Evolutionary conservation across 139 green algal species (phyloP), one percentile per base, ranked within the genome.

Genomic region (Desmodesmus armatus): DNA sequence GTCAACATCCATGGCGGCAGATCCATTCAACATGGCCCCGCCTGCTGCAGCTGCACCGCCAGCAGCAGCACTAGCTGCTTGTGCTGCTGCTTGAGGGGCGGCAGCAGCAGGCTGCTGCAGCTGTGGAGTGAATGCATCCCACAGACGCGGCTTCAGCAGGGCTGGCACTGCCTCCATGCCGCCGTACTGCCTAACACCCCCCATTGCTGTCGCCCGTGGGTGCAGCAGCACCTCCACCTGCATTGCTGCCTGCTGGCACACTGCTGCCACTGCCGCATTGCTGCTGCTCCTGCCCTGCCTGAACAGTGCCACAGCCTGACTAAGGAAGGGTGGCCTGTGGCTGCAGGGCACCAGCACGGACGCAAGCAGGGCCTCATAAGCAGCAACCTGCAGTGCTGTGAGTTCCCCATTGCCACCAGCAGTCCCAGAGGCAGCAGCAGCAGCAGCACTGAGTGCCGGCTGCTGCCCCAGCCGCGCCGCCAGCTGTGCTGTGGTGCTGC

Each of bases 151-250:
- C 60, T 85, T 85, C 27, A 47, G 66, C 77, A 91, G 69, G 27
- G 77, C 23, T 35, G 44, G 43, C 21, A 77, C 44, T 31, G 37
- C 51, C 60, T 81, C 65, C 63, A 77, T 66, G 31, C 79, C 79
- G 19, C 31, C 21, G 6, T 83, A 71, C 43, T 60, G 44, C 69
- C 40, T 43, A 37, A 75, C 53, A 23, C 23, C 21, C 70, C 29
- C 21, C 21, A 67, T 70, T n/a, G 53, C 72, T 55, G 33, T 41
- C 9, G 85, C 53, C 19, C 75, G 82, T 2, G 91, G 91, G 62
- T 91, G 84, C 77, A 94, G 62, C 70, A 94, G 82, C 25, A 84
- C 84, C 81, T 94, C 91, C 49, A 88, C 33, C 67, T 81, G 55
- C 70, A 69, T 2, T 40, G 41, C 65, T 49, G 79, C 79, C 19